phyloP scores from a whole-genome alignment of 1,139 yeast genomes.

The Suzukiozyma palmioleophila region DNA sequence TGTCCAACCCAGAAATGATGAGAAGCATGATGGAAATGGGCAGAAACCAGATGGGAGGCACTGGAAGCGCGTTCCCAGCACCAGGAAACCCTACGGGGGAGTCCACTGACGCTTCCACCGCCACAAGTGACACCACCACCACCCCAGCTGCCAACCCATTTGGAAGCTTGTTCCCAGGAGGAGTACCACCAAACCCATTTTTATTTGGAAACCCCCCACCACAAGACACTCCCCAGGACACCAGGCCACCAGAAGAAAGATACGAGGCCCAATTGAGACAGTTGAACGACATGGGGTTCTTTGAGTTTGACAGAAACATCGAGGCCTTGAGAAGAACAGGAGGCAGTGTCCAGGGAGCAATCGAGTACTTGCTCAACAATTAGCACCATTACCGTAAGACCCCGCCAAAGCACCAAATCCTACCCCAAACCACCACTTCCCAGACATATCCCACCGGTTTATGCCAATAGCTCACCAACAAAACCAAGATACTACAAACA shows the following conservation, averaged over 20 bases:
- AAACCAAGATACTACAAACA: too few relatives aligned
- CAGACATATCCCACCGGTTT: too few relatives aligned
- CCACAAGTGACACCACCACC: slow-evolving; percentile 11
- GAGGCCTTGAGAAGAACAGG: slow-evolving; percentile 92
- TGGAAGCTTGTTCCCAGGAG: slow-evolving; percentile 42
- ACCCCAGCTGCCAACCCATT: slow-evolving; percentile 48
- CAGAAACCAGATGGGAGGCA: slow-evolving; percentile 29
- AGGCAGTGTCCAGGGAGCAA: slow-evolving; percentile 96
- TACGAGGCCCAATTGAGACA: slow-evolving; percentile 88
- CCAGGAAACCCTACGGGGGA: slow-evolving; percentile 45
- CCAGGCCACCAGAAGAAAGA: slow-evolving; percentile 92
- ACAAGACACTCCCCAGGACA: slow-evolving; percentile 53
- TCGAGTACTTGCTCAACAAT: slow-evolving; percentile 63
- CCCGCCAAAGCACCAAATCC: too few relatives aligned
- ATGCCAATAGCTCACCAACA: too few relatives aligned
- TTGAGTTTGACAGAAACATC: slow-evolving; percentile 87
- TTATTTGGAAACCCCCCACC: slow-evolving; percentile 37
- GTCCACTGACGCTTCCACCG: slow-evolving; percentile 13
- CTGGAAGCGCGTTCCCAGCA: slow-evolving; percentile 45
- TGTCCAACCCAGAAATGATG: slow-evolving; percentile 81
- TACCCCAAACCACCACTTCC: too few relatives aligned
- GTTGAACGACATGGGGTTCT: slow-evolving; percentile 94
- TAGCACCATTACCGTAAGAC: too few relatives aligned
- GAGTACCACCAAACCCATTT: slow-evolving; percentile 40
- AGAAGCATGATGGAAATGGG: slow-evolving; percentile 78